These are phyloP conservation scores for Gastrolobium villosum DNA, from an alignment of 306 rosid species.

Conservation along the genomic window DNA sequence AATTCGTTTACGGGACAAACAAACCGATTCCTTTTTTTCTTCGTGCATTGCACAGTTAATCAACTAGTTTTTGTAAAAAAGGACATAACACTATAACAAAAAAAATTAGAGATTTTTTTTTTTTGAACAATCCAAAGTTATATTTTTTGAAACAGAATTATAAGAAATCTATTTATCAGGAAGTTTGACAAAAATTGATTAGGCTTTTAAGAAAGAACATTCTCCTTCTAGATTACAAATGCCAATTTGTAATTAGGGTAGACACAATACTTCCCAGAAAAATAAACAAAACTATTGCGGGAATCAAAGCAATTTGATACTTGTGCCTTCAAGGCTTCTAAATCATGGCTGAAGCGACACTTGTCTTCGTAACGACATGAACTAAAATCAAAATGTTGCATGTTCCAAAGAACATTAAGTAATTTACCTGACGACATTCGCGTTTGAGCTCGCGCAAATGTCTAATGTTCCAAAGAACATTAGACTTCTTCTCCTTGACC, in stretches of 20 bases:
- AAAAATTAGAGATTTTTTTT: too few species aligned
- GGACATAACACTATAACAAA: too few species aligned
- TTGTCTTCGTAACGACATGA: conserved; percentile 77
- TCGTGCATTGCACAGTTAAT: too few species aligned
- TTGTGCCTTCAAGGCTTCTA: conserved; percentile 82
- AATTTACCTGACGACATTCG: conserved; percentile 77
- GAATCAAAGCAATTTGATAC: conserved; percentile 46
- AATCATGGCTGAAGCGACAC: conserved; percentile 91
- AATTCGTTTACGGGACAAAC: too few species aligned
- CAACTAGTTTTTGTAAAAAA: too few species aligned
- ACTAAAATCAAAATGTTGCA: conserved; percentile 53
- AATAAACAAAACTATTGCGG: neutral
- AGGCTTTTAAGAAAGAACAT: conserved; percentile 68
- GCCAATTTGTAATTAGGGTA: neutral
- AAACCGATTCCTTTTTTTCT: too few species aligned
- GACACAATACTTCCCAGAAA: neutral
- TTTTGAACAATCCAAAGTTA: too few species aligned
- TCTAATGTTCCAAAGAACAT: neutral
- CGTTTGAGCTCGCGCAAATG: conserved; percentile 85
- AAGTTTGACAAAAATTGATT: too few species aligned
- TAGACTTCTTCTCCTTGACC: conserved; percentile 86
- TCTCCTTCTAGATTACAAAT: conserved; percentile 71
- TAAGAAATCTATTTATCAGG: too few species aligned
- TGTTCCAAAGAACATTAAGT: neutral
- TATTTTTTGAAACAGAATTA: too few species aligned